Base-by-base conservation (phyloP, 2,329 filamentous ascomycete genomes). In the Pyricularia grisea region DNA sequence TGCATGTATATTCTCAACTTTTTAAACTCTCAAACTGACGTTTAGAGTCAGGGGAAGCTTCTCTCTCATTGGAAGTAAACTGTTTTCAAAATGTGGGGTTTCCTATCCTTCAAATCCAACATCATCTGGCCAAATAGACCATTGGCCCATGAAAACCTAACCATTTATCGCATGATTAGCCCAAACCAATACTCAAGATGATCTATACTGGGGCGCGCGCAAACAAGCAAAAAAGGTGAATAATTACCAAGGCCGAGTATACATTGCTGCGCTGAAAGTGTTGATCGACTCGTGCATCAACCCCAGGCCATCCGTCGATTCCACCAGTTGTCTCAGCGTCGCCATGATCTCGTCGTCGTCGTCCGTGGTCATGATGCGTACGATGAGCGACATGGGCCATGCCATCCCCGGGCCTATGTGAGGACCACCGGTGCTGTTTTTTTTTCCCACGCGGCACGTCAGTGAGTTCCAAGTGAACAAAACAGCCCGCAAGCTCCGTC, bases 111-210 rank as follows among this genome's bases (percentile, higher is more conserved):
- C 67, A 97, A 78, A 79, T 94, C 91, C 33, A 95, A 78, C 69
- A 95, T 86, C 70, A 92, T 92, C 80, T 94, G 90, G 14, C 92
- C 91, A 78, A 94, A 95, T n/a, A 96, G 87, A 0, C 90, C 92
- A 76, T 95, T 95, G 17, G 92, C 92, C 92, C 92, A 95, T 0
- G 92, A 90, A 76, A 95, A 96, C 90, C 91, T 93, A 70, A 82
- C 33, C 83, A 27, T 9, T 17, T 20, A 61, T 70, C n/a, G 70
- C 66, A 80, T 2, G 55, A 58, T 68, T 50, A 36, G n/a, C 4
- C 66, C n/a, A n/a, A 17, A 31, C 25, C 9, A 10, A 30, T 30
- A 30, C 30, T 30, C n/a, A n/a, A n/a, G n/a, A n/a, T 36, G 2
- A 2, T 14, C 5, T 36, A 4, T 14, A 36, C 33, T 36, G 33